Evolutionary conservation across 768 basidiomycete species (phyloP).

Genomic region (Tephrocybe rancida): DNA sequence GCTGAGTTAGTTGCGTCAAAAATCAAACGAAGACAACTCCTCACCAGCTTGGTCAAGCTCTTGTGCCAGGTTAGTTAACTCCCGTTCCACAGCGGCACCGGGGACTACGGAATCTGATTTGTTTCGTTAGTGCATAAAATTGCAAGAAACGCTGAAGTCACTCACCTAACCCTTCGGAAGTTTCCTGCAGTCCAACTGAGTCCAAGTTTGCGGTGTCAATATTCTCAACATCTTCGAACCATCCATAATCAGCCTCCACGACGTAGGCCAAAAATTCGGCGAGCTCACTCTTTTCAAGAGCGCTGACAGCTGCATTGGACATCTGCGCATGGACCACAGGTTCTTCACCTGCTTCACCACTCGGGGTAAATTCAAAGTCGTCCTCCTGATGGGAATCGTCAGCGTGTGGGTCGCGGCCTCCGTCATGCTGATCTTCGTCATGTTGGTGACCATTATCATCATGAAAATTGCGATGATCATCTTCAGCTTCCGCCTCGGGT

Average conservation of each 20-base stretch:
- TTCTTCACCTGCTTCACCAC: not conserved
- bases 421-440: too few relatives aligned
- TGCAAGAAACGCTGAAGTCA: not conserved
- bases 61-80: conserved; percentile 1
- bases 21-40: not conserved
- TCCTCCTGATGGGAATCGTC: conserved; percentile 3
- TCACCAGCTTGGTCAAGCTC: conserved; percentile 10
- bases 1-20: not conserved
- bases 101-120: conserved; percentile 1
- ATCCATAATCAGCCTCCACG: not conserved
- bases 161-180: conserved; percentile 3
- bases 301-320: not conserved
- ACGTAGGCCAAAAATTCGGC: not conserved
- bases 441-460: not conserved
- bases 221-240: not conserved
- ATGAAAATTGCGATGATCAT: conserved; percentile 23
- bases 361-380: not conserved
- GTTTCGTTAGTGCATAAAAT: not conserved
- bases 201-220: conserved; percentile 3
- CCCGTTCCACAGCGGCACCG: not conserved
- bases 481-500: not conserved
- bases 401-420: conserved; percentile 1
- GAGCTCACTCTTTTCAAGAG: not conserved
- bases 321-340: not conserved
- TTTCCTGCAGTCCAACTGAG: not conserved